These are phyloP conservation scores for Chytriomyces confervae DNA, from an alignment of 192 early-diverging fungal species.

Conservation along the genomic window DNA sequence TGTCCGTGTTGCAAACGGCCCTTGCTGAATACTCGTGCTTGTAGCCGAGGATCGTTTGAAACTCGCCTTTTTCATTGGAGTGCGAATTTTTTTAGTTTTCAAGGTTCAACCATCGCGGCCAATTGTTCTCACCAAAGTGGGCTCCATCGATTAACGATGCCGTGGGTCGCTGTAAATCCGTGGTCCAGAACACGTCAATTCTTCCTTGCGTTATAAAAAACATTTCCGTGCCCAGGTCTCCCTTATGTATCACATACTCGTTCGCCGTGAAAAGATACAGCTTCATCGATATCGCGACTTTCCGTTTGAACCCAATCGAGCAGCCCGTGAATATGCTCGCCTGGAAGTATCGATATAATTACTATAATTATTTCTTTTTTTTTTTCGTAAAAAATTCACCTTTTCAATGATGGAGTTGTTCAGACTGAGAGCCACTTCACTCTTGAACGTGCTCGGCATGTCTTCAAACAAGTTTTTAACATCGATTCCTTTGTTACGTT, in stretches of 20 bases:
- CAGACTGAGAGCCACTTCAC: slow-evolving; percentile 61
- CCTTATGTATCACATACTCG: slow-evolving; percentile 56
- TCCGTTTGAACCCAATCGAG: slow-evolving; percentile 56
- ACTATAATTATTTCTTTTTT: not conserved
- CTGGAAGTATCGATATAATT: slow-evolving; percentile 14
- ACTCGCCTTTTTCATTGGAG: slow-evolving; percentile 47
- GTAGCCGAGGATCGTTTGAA: slow-evolving; percentile 52
- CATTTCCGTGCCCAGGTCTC: slow-evolving; percentile 58
- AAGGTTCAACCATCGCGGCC: too few species aligned
- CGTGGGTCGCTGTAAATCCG: slow-evolving; percentile 44
- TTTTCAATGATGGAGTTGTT: slow-evolving; percentile 60
- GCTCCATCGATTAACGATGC: slow-evolving; percentile 57
- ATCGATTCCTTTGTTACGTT: slow-evolving; percentile 61
- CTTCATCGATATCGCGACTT: slow-evolving; percentile 58
- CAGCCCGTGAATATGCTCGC: slow-evolving; percentile 50
- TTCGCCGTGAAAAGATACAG: slow-evolving; percentile 60
- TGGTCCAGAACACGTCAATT: slow-evolving; percentile 53
- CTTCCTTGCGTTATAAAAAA: slow-evolving; percentile 61
- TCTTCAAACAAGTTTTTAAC: slow-evolving; percentile 56
- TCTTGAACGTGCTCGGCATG: slow-evolving; percentile 57
- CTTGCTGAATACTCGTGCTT: slow-evolving; percentile 56
- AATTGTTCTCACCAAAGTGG: slow-evolving; percentile 50
- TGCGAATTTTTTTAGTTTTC: not conserved
- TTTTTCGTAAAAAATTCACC: slow-evolving; percentile 24
- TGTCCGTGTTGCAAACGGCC: slow-evolving; percentile 60